A percentile compares a stretch with the other conserved stretches of the same genome.
Conservation (phyloP, 495 filamentous ascomycete species). For the Hypoxylon fragiforme region DNA sequence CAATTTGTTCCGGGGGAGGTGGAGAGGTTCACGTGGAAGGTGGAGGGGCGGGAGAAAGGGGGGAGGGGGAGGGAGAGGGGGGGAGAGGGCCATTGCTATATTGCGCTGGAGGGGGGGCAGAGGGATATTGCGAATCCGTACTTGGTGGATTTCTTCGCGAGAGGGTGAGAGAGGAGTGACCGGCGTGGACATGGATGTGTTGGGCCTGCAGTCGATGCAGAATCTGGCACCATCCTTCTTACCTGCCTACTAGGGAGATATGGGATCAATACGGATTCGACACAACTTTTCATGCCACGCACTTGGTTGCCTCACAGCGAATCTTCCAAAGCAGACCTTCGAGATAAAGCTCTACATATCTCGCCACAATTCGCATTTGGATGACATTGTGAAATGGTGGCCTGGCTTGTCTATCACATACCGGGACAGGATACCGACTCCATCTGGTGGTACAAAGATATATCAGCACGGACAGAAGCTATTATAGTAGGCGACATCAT, state of each 20-base stretch:
- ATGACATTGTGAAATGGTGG: not conserved
- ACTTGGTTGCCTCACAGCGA: no score
- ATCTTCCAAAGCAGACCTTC: no score
- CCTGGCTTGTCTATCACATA: not conserved
- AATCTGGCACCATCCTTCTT: not conserved
- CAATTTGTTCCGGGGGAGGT: slow-evolving; percentile 37
- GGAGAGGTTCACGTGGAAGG: slow-evolving; percentile 36
- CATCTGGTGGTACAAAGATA: no score
- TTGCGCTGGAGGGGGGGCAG: slow-evolving; percentile 19
- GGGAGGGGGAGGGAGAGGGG: slow-evolving; percentile 27
- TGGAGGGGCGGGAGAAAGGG: slow-evolving; percentile 17
- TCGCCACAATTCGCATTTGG: no score
- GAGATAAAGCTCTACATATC: no score
- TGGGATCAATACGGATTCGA: no score
- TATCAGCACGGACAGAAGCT: no score
- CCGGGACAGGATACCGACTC: no score
- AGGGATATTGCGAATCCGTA: slow-evolving; percentile 32
- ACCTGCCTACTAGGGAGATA: no score
- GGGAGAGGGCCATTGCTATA: slow-evolving; percentile 27
- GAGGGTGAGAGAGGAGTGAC: not conserved
- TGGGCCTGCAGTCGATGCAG: slow-evolving; percentile 2
- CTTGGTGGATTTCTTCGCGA: slow-evolving; percentile 29
- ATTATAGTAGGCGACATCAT: no score
- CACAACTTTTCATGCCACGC: no score
- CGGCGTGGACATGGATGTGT: not conserved